Percentiles rank a stretch among this genome's conserved stretches.
Conservation (phyloP, 2,329 filamentous ascomycete genomes). For the Bipolaris bicolor region DNA sequence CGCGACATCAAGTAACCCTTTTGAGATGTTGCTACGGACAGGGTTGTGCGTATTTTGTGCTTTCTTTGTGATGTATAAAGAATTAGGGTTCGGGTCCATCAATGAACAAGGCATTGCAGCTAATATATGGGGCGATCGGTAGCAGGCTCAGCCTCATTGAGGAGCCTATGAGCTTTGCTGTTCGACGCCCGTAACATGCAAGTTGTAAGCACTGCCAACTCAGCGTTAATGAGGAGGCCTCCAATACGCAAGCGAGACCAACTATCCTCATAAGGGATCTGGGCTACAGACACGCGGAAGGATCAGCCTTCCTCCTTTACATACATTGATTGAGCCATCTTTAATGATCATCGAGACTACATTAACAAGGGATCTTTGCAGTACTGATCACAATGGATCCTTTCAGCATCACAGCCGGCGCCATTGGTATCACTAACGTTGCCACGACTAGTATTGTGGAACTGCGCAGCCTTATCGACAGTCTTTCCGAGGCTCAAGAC, state of each 20-base stretch:
- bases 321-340: neutral
- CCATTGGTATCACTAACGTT: conserved; percentile 13
- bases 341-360: too few species aligned
- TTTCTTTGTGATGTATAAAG: neutral
- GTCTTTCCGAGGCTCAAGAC: conserved; percentile 18
- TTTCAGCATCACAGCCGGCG: conserved; percentile 8
- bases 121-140: too few species aligned
- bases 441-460: conserved; percentile 14
- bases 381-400: conserved; percentile 4
- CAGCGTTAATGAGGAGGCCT: too few species aligned
- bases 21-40: neutral
- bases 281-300: neutral
- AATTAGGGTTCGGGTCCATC: neutral
- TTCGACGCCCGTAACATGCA: neutral
- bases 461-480: conserved; percentile 12
- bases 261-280: too few species aligned
- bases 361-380: too few species aligned
- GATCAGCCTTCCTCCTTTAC: neutral
- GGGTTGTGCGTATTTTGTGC: neutral
- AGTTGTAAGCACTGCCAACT: neutral
- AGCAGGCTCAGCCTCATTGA: neutral
- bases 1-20: neutral
- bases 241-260: too few species aligned
- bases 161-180: neutral
- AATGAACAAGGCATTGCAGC: neutral